phyloP scores from a whole-genome alignment of 257 asterid species.

The Capsicum pubescens region DNA sequence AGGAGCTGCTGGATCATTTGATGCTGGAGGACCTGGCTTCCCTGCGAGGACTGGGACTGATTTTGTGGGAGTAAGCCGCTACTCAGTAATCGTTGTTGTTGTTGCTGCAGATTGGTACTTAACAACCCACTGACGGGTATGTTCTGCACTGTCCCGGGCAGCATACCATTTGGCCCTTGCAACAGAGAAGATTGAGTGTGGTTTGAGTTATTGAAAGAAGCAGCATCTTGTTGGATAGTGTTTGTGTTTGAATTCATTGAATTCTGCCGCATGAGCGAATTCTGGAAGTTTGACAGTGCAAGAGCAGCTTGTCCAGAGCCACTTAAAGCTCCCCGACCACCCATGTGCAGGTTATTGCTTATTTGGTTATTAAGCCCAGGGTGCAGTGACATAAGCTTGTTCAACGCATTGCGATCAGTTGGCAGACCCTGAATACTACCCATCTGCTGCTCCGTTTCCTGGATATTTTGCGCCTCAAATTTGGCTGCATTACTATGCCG shows the following conservation, averaged over 20 bases:
- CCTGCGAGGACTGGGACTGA: constrained; percentile 49
- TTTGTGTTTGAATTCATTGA: constrained; percentile 65
- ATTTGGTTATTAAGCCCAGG: constrained; percentile 56
- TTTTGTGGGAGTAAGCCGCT: constrained; percentile 51
- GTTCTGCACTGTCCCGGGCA: constrained; percentile 51
- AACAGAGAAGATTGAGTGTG: constrained; percentile 49
- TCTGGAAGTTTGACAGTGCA: constrained; percentile 72
- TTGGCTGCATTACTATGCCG: constrained; percentile 55
- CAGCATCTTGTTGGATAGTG: constrained; percentile 58
- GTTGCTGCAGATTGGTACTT: constrained; percentile 41
- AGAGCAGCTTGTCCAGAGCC: constrained; percentile 82
- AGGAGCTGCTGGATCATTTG: constrained; percentile 75
- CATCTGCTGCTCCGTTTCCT: constrained; percentile 63
- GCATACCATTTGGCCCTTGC: constrained; percentile 50
- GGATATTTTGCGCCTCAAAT: constrained; percentile 52
- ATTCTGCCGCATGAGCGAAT: constrained; percentile 72
- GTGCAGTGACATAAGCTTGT: constrained; percentile 65
- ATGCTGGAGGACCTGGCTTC: constrained; percentile 69
- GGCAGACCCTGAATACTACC: constrained; percentile 64
- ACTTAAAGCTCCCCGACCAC: constrained; percentile 55
- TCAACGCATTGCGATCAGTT: constrained; percentile 55
- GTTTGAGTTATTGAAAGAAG: constrained; percentile 54
- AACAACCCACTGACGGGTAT: constrained; percentile 42
- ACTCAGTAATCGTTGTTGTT: constrained; percentile 43
- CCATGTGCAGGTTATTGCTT: constrained; percentile 60